phyloP scores from a whole-genome alignment of 176 grass and related monocot genomes.

The Phragmites australis region DNA sequence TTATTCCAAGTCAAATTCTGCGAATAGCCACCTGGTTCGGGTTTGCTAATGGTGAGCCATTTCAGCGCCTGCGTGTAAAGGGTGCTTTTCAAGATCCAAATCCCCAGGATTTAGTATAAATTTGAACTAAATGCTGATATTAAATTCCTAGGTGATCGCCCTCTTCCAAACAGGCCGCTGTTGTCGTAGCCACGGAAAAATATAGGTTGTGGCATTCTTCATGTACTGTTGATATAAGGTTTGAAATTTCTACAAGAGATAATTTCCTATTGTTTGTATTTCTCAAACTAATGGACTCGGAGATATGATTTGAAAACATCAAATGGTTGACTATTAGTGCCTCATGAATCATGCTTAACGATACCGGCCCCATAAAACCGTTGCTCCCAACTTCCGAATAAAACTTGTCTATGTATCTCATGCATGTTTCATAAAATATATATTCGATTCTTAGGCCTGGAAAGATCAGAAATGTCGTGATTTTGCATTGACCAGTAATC shows the following conservation, averaged over 20 bases:
- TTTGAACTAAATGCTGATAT: too few relatives aligned
- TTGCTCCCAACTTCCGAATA: background rate
- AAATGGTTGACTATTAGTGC: background rate
- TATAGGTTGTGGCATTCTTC: background rate
- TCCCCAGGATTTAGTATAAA: too few relatives aligned
- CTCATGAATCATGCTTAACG: background rate
- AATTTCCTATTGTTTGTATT: background rate
- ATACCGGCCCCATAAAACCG: background rate
- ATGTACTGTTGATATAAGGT: background rate
- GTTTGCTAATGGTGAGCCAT: too few relatives aligned
- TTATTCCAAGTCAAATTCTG: too few relatives aligned
- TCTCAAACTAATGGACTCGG: background rate
- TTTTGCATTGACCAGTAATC: slow-evolving; percentile 28
- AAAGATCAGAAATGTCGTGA: slow-evolving; percentile 20
- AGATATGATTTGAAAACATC: background rate
- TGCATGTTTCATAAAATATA: slow-evolving; percentile 7
- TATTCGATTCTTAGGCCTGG: background rate
- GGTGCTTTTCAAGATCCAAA: too few relatives aligned
- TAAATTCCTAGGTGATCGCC: too few relatives aligned
- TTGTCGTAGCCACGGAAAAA: too few relatives aligned
- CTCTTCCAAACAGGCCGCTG: too few relatives aligned
- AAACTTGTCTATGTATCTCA: background rate
- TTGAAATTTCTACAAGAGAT: background rate
- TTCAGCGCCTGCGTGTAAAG: too few relatives aligned
- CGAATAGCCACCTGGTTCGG: too few relatives aligned